phyloP scores from a whole-genome alignment of 441 rosid genomes.

The Eruca vesicaria region DNA sequence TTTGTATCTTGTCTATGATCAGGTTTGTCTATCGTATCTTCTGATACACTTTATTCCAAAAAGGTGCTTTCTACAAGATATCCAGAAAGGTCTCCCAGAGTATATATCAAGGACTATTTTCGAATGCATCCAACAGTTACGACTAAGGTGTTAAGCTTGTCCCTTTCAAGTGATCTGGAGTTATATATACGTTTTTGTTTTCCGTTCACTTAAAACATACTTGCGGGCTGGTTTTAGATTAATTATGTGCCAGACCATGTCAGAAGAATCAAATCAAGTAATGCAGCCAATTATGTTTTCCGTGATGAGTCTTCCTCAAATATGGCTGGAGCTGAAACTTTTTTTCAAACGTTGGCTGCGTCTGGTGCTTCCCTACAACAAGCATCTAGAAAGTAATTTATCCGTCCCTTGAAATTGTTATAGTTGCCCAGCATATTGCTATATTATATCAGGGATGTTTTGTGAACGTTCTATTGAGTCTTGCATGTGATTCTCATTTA shows the following conservation, averaged over 20 bases:
- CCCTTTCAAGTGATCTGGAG: not conserved
- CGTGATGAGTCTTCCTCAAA: constrained; percentile 51
- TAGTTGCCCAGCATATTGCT: constrained; percentile 10
- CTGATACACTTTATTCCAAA: constrained; percentile 43
- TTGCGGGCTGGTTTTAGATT: constrained; percentile 42
- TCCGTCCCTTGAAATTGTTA: constrained; percentile 19
- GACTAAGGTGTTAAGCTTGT: constrained; percentile 47
- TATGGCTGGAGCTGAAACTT: constrained; percentile 56
- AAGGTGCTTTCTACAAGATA: constrained; percentile 58
- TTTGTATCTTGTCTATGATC: constrained; percentile 32
- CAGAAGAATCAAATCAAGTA: constrained; percentile 49
- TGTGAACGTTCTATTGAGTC: not conserved
- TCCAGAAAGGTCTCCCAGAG: constrained; percentile 58
- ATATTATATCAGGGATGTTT: not conserved
- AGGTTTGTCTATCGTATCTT: constrained; percentile 58
- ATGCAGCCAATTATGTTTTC: constrained; percentile 65
- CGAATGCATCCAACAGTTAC: constrained; percentile 51
- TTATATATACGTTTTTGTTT: constrained; percentile 16
- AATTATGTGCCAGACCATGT: constrained; percentile 40
- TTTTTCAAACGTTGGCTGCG: constrained; percentile 54
- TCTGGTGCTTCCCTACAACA: constrained; percentile 70
- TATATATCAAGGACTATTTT: constrained; percentile 69
- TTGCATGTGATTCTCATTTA: constrained; percentile 8
- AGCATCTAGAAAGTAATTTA: constrained; percentile 63
- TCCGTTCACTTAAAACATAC: constrained; percentile 14